phyloP scores from a whole-genome alignment of 192 early-diverging fungal genomes.

The Oehlia diaphana region DNA sequence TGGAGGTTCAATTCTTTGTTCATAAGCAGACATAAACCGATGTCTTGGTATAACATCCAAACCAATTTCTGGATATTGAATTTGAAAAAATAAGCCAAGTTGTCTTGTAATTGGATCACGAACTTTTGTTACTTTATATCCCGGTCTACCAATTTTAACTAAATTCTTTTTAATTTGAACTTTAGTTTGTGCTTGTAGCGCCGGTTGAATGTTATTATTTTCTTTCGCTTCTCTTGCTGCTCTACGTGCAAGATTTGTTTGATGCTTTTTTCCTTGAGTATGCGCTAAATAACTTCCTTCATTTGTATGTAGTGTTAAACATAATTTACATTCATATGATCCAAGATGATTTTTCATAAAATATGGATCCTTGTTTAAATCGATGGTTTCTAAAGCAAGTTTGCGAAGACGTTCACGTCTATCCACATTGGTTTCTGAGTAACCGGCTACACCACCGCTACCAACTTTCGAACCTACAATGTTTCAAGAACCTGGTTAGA shows the following conservation, averaged over 20 bases:
- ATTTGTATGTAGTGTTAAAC: conserved; percentile 83
- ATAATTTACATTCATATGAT: conserved; percentile 82
- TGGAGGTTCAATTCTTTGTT: conserved; percentile 88
- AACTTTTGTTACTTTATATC: conserved; percentile 91
- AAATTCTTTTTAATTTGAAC: conserved; percentile 66
- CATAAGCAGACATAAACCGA: conserved; percentile 96
- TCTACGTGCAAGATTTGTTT: conserved; percentile 86
- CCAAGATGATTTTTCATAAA: conserved; percentile 93
- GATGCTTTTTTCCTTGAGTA: conserved; percentile 98
- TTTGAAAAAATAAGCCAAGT: conserved; percentile 88
- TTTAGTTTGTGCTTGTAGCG: conserved; percentile 42
- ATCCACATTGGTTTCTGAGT: conserved; percentile 85
- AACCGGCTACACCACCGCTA: conserved; percentile 81
- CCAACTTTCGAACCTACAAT: conserved; percentile 80
- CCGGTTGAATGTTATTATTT: conserved; percentile 48
- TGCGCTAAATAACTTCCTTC: conserved; percentile 96
- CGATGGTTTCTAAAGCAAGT: conserved; percentile 91
- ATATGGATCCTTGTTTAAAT: conserved; percentile 92
- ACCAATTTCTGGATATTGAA: conserved; percentile 92
- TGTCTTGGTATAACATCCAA: conserved; percentile 82
- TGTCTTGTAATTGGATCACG: conserved; percentile 85
- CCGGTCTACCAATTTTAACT: conserved; percentile 95
- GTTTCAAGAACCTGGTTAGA: background rate
- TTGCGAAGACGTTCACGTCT: conserved; percentile 92
- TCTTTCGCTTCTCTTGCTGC: conserved; percentile 85